These are phyloP conservation scores for Fusarium sp. DNA, from an alignment of 2,329 filamentous ascomycete genomes.

Conservation along the genomic window DNA sequence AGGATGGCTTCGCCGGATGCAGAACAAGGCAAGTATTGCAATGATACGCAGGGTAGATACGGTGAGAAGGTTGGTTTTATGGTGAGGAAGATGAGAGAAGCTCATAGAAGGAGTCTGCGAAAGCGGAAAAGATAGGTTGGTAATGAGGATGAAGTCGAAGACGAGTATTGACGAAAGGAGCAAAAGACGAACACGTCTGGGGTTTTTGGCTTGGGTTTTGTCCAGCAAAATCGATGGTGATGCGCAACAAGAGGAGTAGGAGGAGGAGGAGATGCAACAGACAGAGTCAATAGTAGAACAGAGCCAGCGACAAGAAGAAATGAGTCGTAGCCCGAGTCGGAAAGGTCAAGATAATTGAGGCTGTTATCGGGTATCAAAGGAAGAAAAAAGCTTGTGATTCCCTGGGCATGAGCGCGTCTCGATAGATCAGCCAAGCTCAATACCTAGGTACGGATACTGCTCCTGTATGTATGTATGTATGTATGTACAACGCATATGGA, in stretches of 20 bases:
- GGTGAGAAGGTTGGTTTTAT: conserved; percentile 21
- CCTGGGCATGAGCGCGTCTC: conserved; percentile 12
- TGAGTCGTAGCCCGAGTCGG: background rate
- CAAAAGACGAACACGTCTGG: conserved; percentile 25
- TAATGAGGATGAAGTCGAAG: background rate
- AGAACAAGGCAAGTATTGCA: conserved; percentile 19
- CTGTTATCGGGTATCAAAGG: conserved; percentile 24
- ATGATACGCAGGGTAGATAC: conserved; percentile 22
- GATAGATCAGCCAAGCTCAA: conserved; percentile 26
- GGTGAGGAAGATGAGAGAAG: conserved; percentile 31
- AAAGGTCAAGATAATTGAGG: conserved; percentile 6
- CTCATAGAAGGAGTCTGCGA: conserved; percentile 20
- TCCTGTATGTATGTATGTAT: conserved; percentile 1
- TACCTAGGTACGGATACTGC: background rate
- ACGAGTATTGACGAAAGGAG: conserved; percentile 8
- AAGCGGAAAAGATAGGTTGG: conserved; percentile 16
- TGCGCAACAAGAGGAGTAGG: conserved; percentile 10
- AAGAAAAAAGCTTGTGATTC: conserved; percentile 21
- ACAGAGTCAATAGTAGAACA: background rate
- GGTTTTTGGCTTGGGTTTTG: conserved; percentile 16
- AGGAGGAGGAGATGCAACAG: background rate
- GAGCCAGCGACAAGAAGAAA: conserved; percentile 1
- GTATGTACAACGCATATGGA: conserved; percentile 24
- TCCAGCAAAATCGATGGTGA: conserved; percentile 26
- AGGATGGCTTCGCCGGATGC: conserved; percentile 30